Evolutionary conservation across 805 yeast species (phyloP).

Genomic region (Ogataea neopini): DNA sequence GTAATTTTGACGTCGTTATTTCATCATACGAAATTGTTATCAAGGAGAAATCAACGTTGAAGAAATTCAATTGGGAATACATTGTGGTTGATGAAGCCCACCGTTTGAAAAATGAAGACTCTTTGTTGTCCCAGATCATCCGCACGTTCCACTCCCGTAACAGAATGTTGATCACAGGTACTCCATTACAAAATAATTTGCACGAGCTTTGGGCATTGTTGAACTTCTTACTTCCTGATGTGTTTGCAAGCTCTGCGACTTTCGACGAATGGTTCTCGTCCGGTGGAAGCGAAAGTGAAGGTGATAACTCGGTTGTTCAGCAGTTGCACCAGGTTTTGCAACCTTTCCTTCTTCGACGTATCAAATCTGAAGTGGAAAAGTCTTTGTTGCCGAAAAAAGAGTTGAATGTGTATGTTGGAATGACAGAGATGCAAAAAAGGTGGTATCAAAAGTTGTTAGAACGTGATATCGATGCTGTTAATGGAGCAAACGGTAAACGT

Average conservation of each 20-base stretch:
- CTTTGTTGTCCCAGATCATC: constrained; percentile 69
- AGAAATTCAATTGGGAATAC: constrained; percentile 73
- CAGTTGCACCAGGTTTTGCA: constrained; percentile 75
- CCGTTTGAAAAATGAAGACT: constrained; percentile 76
- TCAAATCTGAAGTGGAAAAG: constrained; percentile 80
- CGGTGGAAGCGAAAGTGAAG: neutral
- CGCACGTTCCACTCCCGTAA: constrained; percentile 70
- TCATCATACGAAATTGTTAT: constrained; percentile 79
- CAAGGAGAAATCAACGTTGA: constrained; percentile 66
- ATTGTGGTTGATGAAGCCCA: constrained; percentile 83
- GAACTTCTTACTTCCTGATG: constrained; percentile 76
- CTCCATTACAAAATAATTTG: constrained; percentile 77
- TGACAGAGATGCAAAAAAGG: constrained; percentile 76
- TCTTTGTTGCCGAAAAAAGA: constrained; percentile 76
- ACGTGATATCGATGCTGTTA: constrained; percentile 81
- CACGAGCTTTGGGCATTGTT: constrained; percentile 82
- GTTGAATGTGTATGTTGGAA: constrained; percentile 67
- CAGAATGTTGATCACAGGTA: constrained; percentile 75
- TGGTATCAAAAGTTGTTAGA: constrained; percentile 79
- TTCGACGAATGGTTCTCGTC: constrained; percentile 73
- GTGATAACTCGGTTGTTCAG: constrained; percentile 48
- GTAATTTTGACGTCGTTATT: constrained; percentile 71
- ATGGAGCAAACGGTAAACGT: constrained; percentile 74
- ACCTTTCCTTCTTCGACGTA: constrained; percentile 75
- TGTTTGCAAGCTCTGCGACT: constrained; percentile 68